A percentile compares a stretch with the other conserved stretches of the same genome.
These are phyloP conservation scores for Paulownia fortunei DNA, from an alignment of 257 asterid genomes.

Conservation along the genomic window DNA sequence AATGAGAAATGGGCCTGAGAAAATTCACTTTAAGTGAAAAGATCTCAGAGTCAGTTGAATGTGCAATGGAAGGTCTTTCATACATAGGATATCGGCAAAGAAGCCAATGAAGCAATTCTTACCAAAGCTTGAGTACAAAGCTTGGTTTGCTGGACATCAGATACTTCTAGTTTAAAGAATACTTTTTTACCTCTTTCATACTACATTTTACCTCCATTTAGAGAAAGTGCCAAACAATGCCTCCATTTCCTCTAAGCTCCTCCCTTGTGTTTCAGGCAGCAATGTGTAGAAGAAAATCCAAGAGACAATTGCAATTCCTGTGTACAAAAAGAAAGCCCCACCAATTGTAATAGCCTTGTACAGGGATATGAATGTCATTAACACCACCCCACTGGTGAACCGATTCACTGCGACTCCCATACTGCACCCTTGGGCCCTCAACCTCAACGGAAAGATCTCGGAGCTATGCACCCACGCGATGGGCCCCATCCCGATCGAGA, in stretches of 20 bases:
- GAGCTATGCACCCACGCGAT: slow-evolving; percentile 39
- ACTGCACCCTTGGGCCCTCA: slow-evolving; percentile 35
- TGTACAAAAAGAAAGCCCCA: slow-evolving; percentile 29
- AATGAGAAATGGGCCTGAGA: too few species aligned
- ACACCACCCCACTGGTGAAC: slow-evolving; percentile 26
- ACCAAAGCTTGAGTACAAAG: not conserved
- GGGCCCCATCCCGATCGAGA: slow-evolving; percentile 41
- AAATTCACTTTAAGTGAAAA: too few species aligned
- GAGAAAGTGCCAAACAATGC: slow-evolving; percentile 35
- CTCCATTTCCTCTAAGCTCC: slow-evolving; percentile 38
- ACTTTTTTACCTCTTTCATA: not conserved
- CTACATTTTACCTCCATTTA: slow-evolving; percentile 33
- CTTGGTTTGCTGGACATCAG: not conserved
- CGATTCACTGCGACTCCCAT: slow-evolving; percentile 34
- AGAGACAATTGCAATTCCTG: not conserved
- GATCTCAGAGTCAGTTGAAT: too few species aligned
- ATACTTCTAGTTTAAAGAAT: too few species aligned
- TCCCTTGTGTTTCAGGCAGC: slow-evolving; percentile 42
- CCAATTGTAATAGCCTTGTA: slow-evolving; percentile 31
- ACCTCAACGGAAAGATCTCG: slow-evolving; percentile 27
- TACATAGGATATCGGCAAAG: too few species aligned
- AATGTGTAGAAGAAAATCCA: slow-evolving; percentile 34
- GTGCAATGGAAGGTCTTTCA: too few species aligned
- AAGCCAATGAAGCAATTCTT: not conserved
- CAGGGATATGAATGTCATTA: slow-evolving; percentile 31